Percentiles rank a stretch among this genome's conserved stretches.
Conservation (phyloP, 1,284 basidiomycete species). For the Moesziomyces sp. region DNA sequence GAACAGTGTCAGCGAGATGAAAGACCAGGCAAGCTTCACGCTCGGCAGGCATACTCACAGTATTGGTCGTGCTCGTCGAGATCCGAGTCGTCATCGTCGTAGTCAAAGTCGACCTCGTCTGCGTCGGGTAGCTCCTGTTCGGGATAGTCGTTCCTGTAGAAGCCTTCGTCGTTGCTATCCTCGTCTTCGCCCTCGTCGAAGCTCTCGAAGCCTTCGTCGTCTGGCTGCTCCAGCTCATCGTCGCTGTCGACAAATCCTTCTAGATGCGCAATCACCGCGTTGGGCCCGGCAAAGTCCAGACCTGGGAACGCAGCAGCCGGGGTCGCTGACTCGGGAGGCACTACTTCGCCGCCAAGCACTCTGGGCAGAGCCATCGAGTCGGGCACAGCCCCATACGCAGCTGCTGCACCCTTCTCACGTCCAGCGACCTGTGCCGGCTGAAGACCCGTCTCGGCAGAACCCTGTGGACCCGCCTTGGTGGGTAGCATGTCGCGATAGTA, state of each 20-base stretch:
- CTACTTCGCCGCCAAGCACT: conserved; percentile 41
- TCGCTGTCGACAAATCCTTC: conserved; percentile 45
- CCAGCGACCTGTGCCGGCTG: conserved; percentile 43
- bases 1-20: neutral
- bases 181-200: conserved; percentile 63
- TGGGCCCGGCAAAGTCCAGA: conserved; percentile 32
- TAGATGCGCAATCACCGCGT: conserved; percentile 32
- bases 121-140: conserved; percentile 57
- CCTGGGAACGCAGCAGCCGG: conserved; percentile 19
- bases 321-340: conserved; percentile 25
- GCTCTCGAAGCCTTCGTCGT: conserved; percentile 45
- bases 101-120: conserved; percentile 51
- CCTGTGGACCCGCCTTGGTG: conserved; percentile 34
- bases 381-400: conserved; percentile 21
- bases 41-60: conserved; percentile 21
- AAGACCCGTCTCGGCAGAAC: conserved; percentile 31
- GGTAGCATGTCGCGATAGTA: conserved; percentile 60
- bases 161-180: conserved; percentile 66
- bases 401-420: conserved; percentile 29
- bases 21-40: neutral
- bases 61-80: conserved; percentile 43
- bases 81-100: conserved; percentile 36
- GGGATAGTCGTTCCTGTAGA: conserved; percentile 65
- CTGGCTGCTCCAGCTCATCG: conserved; percentile 34
- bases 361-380: conserved; percentile 37